Evolutionary conservation across 2,329 filamentous ascomycete species (phyloP).

Genomic region (Penicillium sp.): DNA sequence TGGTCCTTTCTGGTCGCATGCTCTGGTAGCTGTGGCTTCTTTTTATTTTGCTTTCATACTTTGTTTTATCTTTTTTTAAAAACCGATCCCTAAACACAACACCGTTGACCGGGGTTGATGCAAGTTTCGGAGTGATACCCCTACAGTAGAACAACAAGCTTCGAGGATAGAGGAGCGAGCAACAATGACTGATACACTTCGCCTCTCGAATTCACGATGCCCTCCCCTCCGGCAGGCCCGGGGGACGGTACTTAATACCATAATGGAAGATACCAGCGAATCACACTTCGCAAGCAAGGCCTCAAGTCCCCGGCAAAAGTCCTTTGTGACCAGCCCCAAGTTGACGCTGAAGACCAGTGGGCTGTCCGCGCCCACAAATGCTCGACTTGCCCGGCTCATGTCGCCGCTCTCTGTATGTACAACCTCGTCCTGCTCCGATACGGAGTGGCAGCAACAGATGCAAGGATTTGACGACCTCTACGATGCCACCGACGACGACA

Average conservation of each 20-base stretch:
- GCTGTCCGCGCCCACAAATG: slow-evolving; percentile 21
- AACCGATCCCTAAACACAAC: slow-evolving; percentile 12
- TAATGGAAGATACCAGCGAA: slow-evolving; percentile 56
- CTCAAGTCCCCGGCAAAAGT: slow-evolving; percentile 8
- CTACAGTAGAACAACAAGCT: slow-evolving; percentile 18
- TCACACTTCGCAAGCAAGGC: slow-evolving; percentile 21
- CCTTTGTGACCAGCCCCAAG: slow-evolving; percentile 22
- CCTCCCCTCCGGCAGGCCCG: slow-evolving; percentile 57
- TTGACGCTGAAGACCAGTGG: slow-evolving; percentile 37
- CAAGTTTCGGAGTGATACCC: slow-evolving; percentile 26
- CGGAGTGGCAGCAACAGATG: slow-evolving; percentile 64
- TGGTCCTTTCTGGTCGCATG: slow-evolving; percentile 25
- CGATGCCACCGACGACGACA: slow-evolving; percentile 78
- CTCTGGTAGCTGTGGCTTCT: slow-evolving; percentile 35
- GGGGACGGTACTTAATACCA: slow-evolving; percentile 61
- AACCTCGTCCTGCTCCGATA: slow-evolving; percentile 45
- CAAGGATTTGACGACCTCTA: slow-evolving; percentile 84
- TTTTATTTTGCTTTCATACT: slow-evolving; percentile 23
- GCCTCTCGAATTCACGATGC: slow-evolving; percentile 52
- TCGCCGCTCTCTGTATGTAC: slow-evolving; percentile 35
- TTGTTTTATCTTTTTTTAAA: not conserved
- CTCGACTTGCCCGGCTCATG: slow-evolving; percentile 27
- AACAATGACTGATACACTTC: slow-evolving; percentile 50
- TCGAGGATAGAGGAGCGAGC: slow-evolving; percentile 14
- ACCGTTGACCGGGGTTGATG: slow-evolving; percentile 36